Conservation (phyloP, 768 basidiomycete genomes). For the Trametes meyenii region DNA sequence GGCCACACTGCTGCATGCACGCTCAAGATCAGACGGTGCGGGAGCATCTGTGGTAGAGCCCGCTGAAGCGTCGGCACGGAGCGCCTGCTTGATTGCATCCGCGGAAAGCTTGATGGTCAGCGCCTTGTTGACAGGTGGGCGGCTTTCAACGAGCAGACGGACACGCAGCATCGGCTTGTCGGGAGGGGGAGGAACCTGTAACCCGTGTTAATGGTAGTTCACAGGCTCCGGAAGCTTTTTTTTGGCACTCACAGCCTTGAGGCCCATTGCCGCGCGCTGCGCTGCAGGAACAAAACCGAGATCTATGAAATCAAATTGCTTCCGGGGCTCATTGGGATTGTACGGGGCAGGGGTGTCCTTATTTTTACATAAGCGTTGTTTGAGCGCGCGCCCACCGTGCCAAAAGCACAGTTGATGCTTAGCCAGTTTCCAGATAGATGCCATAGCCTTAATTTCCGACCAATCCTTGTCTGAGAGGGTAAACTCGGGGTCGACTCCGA, state of each 20-base stretch:
- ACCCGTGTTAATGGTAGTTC: background rate
- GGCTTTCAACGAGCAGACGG: background rate
- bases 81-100: background rate
- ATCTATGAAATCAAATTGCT: background rate
- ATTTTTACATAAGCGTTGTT: background rate
- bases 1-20: too few relatives aligned
- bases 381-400: too few relatives aligned
- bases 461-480: slow-evolving; percentile 39
- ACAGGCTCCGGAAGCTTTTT: too few relatives aligned
- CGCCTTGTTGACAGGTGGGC: background rate
- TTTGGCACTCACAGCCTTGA: background rate
- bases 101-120: background rate
- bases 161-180: background rate
- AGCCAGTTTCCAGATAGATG: too few relatives aligned
- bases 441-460: too few relatives aligned
- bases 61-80: too few relatives aligned
- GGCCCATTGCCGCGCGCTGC: background rate
- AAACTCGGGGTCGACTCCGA: slow-evolving; percentile 31
- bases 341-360: background rate
- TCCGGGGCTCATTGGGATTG: background rate
- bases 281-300: background rate
- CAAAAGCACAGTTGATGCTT: too few relatives aligned
- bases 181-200: background rate
- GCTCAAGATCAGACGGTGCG: too few relatives aligned
- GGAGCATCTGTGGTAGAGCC: too few relatives aligned